Conservation (phyloP, 2,329 filamentous ascomycete species). For the Chalara sp. region DNA sequence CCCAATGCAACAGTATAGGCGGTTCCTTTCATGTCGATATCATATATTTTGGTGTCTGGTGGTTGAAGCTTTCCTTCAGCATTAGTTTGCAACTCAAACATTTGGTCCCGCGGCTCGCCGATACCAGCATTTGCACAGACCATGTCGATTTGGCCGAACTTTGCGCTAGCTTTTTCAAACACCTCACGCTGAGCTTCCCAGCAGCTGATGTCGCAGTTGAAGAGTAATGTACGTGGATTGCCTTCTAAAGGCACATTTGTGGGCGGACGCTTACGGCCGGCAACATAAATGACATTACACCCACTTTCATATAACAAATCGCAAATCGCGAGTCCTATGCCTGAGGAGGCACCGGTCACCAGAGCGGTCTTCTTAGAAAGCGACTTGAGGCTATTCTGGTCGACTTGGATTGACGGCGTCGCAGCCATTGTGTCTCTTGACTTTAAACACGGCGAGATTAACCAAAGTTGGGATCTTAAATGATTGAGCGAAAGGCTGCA, state of each 20-base stretch:
- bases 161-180: neutral
- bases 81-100: neutral
- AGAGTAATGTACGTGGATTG: neutral
- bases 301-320: neutral
- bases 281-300: neutral
- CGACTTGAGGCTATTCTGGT: neutral
- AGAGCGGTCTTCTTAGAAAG: neutral
- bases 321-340: neutral
- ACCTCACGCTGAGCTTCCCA: neutral
- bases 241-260: neutral
- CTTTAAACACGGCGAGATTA: too few species aligned
- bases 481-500: too few species aligned
- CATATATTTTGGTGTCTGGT: neutral
- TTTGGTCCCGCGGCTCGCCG: neutral
- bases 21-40: neutral
- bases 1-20: neutral
- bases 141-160: neutral
- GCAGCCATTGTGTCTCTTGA: too few species aligned
- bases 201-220: neutral
- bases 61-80: neutral
- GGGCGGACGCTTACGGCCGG: neutral
- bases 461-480: too few species aligned
- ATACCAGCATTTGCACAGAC: neutral
- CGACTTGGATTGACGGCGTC: neutral
- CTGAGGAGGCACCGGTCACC: neutral